Percentiles rank a stretch among this genome's conserved stretches.
These are phyloP conservation scores for Fusarium sp. DNA, from an alignment of 2,329 filamentous ascomycete species.

Conservation along the genomic window DNA sequence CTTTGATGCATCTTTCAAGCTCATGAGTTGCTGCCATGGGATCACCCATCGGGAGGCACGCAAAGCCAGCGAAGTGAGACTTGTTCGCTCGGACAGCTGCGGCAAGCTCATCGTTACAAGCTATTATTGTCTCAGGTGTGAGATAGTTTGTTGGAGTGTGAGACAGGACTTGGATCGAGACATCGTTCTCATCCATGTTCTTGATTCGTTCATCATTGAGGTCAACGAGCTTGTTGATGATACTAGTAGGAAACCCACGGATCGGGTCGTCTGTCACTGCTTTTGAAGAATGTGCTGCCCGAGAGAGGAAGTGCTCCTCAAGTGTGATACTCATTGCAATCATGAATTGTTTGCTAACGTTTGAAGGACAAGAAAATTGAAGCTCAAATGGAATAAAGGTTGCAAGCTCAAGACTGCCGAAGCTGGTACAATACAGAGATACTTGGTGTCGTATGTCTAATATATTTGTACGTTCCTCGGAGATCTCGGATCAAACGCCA, in stretches of 20 bases:
- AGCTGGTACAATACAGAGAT: background rate
- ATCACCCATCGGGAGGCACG: background rate
- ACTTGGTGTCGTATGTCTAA: accelerated
- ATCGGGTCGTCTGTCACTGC: background rate
- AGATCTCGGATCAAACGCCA: background rate
- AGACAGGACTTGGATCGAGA: background rate
- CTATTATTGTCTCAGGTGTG: background rate
- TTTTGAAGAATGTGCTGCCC: background rate
- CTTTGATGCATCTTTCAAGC: background rate
- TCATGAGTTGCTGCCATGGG: background rate
- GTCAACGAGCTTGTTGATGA: background rate
- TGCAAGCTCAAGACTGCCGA: background rate
- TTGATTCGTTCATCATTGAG: background rate
- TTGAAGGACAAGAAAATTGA: too few relatives aligned
- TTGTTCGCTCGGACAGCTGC: background rate
- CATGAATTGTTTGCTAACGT: accelerated
- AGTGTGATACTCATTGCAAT: background rate
- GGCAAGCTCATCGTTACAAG: background rate
- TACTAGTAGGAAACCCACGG: background rate
- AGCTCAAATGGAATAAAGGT: accelerated
- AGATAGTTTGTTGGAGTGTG: background rate
- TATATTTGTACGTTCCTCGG: background rate
- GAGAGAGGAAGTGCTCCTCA: background rate
- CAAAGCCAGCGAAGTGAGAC: background rate
- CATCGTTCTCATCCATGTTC: background rate